A percentile compares a stretch with the other conserved stretches of the same genome.
phyloP scores from a whole-genome alignment of 768 basidiomycete species.

The Trametes cinnabarina region DNA sequence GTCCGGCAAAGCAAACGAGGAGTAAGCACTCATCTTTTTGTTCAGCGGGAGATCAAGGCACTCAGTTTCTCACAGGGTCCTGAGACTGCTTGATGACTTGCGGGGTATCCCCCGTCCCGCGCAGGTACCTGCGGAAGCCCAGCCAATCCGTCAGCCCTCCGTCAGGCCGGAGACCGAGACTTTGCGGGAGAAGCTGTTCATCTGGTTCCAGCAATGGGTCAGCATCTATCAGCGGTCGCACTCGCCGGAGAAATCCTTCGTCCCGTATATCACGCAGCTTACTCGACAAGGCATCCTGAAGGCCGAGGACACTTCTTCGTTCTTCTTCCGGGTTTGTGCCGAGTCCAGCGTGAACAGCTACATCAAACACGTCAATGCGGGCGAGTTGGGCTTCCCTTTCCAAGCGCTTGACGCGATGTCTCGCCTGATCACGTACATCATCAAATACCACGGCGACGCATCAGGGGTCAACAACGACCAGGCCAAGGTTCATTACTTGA shows the following conservation, averaged over 20 bases:
- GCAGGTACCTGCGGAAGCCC: slow-evolving; percentile 37
- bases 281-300: slow-evolving; percentile 96
- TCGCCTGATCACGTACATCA: slow-evolving; percentile 92
- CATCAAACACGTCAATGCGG: slow-evolving; percentile 66
- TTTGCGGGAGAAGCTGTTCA: slow-evolving; percentile 68
- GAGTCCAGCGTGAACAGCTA: slow-evolving; percentile 92
- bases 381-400: slow-evolving; percentile 77
- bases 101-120: slow-evolving; percentile 57
- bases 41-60: not conserved
- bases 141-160: slow-evolving; percentile 43
- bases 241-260: slow-evolving; percentile 91
- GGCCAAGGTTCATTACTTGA: slow-evolving; percentile 93
- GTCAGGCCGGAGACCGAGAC: slow-evolving; percentile 72
- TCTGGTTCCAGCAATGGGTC: slow-evolving; percentile 96
- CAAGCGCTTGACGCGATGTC: slow-evolving; percentile 95
- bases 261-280: slow-evolving; percentile 94
- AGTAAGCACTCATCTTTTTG: slow-evolving; percentile 49
- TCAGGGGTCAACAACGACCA: slow-evolving; percentile 89
- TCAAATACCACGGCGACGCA: slow-evolving; percentile 99
- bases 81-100: slow-evolving; percentile 77
- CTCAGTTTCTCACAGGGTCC: slow-evolving; percentile 46
- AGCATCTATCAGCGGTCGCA: slow-evolving; percentile 87
- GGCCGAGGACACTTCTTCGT: slow-evolving; percentile 92
- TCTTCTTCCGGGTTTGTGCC: slow-evolving; percentile 98
- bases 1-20: slow-evolving; percentile 77